These are phyloP conservation scores for Mycosphaerelloides madeirae DNA, from an alignment of 2,329 filamentous ascomycete genomes.

Conservation along the genomic window DNA sequence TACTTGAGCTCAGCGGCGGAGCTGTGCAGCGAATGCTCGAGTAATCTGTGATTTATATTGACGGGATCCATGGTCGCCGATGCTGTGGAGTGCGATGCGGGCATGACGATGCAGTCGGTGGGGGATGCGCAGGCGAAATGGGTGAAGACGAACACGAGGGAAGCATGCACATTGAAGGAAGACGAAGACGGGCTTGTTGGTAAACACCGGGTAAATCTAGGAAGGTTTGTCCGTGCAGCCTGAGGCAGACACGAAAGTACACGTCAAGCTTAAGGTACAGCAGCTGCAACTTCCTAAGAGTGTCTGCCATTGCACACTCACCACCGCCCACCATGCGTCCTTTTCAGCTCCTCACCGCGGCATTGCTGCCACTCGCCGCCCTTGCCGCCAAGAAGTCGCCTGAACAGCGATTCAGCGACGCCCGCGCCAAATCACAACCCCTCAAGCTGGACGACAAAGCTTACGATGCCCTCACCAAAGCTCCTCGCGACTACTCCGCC, in stretches of 20 bases:
- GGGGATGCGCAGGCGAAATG: too few relatives aligned
- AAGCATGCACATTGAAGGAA: too few relatives aligned
- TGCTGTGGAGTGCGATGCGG: conserved; percentile 11
- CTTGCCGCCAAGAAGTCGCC: conserved; percentile 53
- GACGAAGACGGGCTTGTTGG: too few relatives aligned
- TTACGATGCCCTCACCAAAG: conserved; percentile 70
- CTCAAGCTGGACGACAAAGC: conserved; percentile 71
- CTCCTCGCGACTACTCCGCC: conserved; percentile 77
- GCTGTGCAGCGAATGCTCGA: conserved; percentile 50
- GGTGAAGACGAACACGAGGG: too few relatives aligned
- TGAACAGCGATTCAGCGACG: conserved; percentile 64
- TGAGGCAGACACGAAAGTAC: too few relatives aligned
- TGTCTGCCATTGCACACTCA: conserved; percentile 1
- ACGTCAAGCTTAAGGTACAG: too few relatives aligned
- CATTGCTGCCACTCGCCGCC: conserved; percentile 54
- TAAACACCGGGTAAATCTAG: too few relatives aligned
- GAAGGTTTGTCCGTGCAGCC: too few relatives aligned
- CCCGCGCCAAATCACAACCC: conserved; percentile 65
- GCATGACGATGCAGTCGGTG: conserved; percentile 13
- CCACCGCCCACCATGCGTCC: conserved; percentile 59
- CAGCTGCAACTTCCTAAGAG: background rate
- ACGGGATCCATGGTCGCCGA: conserved; percentile 20
- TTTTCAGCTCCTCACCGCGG: conserved; percentile 57
- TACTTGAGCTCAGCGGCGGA: conserved; percentile 64
- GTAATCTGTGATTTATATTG: conserved; percentile 27